These are phyloP conservation scores for Paecilomyces variotii DNA, from an alignment of 2,329 filamentous ascomycete species.

Conservation along the genomic window DNA sequence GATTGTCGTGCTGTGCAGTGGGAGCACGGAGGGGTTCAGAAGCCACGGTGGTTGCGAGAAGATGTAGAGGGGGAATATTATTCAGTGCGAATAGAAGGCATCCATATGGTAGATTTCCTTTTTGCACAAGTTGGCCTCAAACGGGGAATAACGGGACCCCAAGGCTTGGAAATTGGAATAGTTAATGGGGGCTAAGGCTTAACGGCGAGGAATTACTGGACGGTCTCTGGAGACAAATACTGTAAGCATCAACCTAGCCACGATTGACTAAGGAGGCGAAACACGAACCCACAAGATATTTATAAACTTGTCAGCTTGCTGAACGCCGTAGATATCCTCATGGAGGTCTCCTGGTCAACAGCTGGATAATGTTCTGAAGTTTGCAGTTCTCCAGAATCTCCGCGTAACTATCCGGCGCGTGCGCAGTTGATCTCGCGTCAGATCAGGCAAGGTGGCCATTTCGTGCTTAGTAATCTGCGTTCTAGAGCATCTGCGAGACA, in stretches of 20 bases:
- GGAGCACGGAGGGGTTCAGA: conserved; percentile 9
- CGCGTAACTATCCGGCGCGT: neutral
- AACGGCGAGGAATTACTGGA: neutral
- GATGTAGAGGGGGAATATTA: conserved; percentile 4
- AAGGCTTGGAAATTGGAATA: neutral
- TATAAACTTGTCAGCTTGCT: neutral
- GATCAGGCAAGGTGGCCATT: neutral
- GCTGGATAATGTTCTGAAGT: neutral
- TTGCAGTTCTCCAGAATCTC: neutral
- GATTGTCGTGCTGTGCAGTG: conserved; percentile 2
- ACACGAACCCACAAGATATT: neutral
- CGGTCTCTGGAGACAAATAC: neutral
- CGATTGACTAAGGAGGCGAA: neutral
- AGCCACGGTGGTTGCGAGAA: neutral
- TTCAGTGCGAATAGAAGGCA: conserved; percentile 4
- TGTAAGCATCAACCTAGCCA: neutral
- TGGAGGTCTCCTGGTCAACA: neutral
- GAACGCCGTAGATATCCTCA: neutral
- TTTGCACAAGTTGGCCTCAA: conserved; percentile 21
- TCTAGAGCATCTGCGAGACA: neutral
- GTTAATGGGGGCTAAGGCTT: neutral
- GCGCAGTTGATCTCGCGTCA: neutral
- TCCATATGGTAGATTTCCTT: conserved; percentile 7
- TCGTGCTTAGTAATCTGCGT: neutral
- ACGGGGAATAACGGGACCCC: neutral